A percentile compares a stretch with the other conserved stretches of the same genome.
phyloP scores from a whole-genome alignment of 768 basidiomycete genomes.

The Russula olivacea region DNA sequence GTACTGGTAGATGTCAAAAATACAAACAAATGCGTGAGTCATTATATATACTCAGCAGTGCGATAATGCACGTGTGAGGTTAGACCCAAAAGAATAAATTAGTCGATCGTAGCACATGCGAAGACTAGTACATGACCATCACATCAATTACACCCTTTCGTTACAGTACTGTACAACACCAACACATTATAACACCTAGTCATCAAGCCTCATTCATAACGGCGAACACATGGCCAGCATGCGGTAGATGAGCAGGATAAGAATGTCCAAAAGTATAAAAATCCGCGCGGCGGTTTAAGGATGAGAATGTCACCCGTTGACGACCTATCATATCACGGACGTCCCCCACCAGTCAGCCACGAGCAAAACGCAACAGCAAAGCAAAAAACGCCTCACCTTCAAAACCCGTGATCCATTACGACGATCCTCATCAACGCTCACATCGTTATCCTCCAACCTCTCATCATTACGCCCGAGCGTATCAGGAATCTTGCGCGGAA shows the following conservation, averaged over 20 bases:
- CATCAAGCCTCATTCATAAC: not conserved
- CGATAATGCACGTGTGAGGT: no score
- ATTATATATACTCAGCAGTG: no score
- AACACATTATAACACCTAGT: not conserved
- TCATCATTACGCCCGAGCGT: no score
- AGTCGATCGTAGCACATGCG: not conserved
- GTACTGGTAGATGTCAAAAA: no score
- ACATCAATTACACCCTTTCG: not conserved
- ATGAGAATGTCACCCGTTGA: conserved; percentile 13
- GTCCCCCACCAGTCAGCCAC: not conserved
- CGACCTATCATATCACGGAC: conserved; percentile 13
- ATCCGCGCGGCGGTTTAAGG: not conserved
- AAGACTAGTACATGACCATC: not conserved
- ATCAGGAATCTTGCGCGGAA: not conserved
- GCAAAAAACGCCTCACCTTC: conserved; percentile 16
- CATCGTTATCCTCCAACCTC: not conserved
- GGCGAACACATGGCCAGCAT: not conserved
- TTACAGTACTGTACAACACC: not conserved
- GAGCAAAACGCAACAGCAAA: not conserved
- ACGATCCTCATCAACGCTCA: not conserved
- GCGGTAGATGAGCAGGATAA: not conserved
- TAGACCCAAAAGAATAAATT: no score
- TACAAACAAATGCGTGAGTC: no score
- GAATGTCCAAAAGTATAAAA: not conserved
- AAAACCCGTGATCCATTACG: not conserved